Evolutionary conservation across 495 filamentous ascomycete species (phyloP).

Genomic region (Penicillium pulvis): DNA sequence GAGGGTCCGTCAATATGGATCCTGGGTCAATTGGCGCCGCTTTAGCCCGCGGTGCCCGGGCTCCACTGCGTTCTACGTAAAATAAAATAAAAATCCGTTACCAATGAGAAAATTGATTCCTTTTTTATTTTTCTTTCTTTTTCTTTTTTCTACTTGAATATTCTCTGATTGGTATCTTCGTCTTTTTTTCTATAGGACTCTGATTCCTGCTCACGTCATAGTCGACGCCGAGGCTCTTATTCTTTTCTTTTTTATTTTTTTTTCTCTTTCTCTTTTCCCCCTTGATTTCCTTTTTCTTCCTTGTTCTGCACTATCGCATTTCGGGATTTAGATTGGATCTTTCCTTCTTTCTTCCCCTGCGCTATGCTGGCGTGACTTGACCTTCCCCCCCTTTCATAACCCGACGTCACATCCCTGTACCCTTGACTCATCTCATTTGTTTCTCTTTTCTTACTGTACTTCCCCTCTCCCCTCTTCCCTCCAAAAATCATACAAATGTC

Average conservation of each 20-base stretch:
- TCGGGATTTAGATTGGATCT: constrained; percentile 37
- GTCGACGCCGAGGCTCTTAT: constrained; percentile 31
- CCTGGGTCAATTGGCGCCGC: constrained; percentile 40
- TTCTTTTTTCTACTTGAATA: constrained; percentile 8
- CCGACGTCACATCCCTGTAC: constrained; percentile 40
- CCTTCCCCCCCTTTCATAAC: constrained; percentile 29
- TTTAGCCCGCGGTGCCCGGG: constrained; percentile 31
- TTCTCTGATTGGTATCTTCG: constrained; percentile 15
- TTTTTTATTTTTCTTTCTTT: constrained; percentile 5
- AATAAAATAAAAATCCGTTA: constrained; percentile 16
- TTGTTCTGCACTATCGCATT: constrained; percentile 20
- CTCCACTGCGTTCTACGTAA: constrained; percentile 22
- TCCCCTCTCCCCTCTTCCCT: constrained; percentile 23
- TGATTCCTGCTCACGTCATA: constrained; percentile 38
- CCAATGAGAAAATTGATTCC: constrained; percentile 31
- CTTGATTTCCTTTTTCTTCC: constrained; percentile 14
- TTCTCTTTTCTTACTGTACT: constrained; percentile 25
- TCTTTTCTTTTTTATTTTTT: constrained; percentile 11
- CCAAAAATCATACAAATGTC: constrained; percentile 45
- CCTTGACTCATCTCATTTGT: constrained; percentile 33
- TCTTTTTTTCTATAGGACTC: constrained; percentile 9
- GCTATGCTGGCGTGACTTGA: constrained; percentile 34
- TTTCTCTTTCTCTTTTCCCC: constrained; percentile 8
- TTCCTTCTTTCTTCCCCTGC: constrained; percentile 30
- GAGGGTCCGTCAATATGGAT: constrained; percentile 40